Percentiles rank a stretch among this genome's conserved stretches.
These are phyloP conservation scores for Xylaria sp. DNA, from an alignment of 2,329 filamentous ascomycete genomes.

Conservation along the genomic window DNA sequence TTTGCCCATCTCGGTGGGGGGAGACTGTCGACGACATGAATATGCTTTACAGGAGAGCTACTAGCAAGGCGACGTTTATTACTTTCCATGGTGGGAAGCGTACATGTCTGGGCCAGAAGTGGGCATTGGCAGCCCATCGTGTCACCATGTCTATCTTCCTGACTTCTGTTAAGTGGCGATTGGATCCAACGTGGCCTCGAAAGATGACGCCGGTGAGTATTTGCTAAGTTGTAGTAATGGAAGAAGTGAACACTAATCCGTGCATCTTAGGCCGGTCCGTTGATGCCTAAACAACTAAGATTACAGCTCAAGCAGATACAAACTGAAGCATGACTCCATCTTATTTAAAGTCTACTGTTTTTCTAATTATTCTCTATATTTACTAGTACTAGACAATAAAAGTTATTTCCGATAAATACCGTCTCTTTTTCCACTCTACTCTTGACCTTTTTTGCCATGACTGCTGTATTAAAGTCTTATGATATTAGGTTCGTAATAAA, in stretches of 20 bases:
- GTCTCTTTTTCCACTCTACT: background rate
- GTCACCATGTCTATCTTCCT: constrained; percentile 49
- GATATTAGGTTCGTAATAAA: background rate
- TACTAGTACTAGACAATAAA: background rate
- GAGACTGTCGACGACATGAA: constrained; percentile 49
- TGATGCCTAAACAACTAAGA: constrained; percentile 23
- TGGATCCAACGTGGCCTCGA: constrained; percentile 48
- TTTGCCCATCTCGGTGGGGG: constrained; percentile 55
- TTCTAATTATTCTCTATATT: background rate
- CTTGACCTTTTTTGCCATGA: background rate
- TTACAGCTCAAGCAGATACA: constrained; percentile 14
- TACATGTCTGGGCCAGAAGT: constrained; percentile 54
- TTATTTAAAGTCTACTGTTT: background rate
- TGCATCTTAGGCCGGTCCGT: constrained; percentile 13
- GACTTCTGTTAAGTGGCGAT: constrained; percentile 43
- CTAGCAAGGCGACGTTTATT: constrained; percentile 53
- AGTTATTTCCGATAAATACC: background rate
- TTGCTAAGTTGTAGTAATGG: background rate
- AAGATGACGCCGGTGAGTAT: constrained; percentile 49
- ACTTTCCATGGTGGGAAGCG: constrained; percentile 55
- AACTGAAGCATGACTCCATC: background rate
- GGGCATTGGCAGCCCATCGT: constrained; percentile 52
- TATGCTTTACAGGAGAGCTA: constrained; percentile 49
- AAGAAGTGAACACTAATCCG: background rate
- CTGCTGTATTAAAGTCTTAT: background rate